Base-by-base conservation (phyloP, 1,139 yeast genomes). In the Geotrichum macrosporum region DNA sequence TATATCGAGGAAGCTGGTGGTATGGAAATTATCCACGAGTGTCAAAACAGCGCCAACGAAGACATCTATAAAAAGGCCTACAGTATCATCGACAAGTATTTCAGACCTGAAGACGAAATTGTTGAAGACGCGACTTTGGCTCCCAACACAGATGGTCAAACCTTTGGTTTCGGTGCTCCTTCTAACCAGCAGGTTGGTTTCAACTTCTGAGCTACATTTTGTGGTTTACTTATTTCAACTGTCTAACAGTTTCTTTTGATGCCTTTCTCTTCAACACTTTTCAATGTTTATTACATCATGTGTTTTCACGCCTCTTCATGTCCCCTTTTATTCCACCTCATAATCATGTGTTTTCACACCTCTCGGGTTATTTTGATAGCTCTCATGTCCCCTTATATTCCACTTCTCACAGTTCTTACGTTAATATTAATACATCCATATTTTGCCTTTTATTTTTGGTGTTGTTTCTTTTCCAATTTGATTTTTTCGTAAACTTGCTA, bases 1-100 rank as follows among this genome's bases (percentile, higher is more conserved):
- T 87, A 70, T 68, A 84, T 92, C 61, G 98, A 92, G 72, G 96
- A 89, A 68, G 96, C 96, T 40, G 97, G 97, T 58, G 98, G 98
- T 55, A 84, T 89, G 81, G 97, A 92, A 68, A 88, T 86, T 74
- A 92, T 92, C 60, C 84, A 85, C 68, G 89, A 86, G 54, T 86
- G 95, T 66, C 98, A 92, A 74, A 80, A 77, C 65, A 88, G 87
- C 69, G 86, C 81, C 63, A 92, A 92, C 68, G 94, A 89, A 65
- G 85, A 83, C 64, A 85, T 92, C 62, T 92, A 94, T 69, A 81
- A 84, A 63, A 89, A 88, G 72, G 95, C 98, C 36, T 94, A 77
- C 70, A 73, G 74, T 55, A 86, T 92, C 62, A 88, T 94, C 68
- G 96, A 88, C 63, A 86, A 82, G 59, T 92, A 87, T 71, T 92